Evolutionary conservation across 1,139 yeast species (phyloP), one percentile per base, ranked within the genome.

Genomic region (Pneumocystis canis): DNA sequence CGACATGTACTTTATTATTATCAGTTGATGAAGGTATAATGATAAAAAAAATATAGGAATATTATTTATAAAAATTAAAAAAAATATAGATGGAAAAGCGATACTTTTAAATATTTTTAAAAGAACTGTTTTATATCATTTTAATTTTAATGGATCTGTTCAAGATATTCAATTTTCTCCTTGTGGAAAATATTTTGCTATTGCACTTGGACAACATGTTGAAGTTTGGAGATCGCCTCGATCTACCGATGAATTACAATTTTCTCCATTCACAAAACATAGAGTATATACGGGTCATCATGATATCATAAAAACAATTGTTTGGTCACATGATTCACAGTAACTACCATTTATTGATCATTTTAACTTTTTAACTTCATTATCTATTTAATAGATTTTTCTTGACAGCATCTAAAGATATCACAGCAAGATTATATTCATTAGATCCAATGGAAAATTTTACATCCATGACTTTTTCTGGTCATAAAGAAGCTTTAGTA

Each of bases 171-270:
- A 84, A 70, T 92, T 92, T 73, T 84, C 96, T 64, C 95, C 96
- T 1, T 89, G 89, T 74, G 97, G 98, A 1, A 79, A 78, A 60
- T 82, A 83, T 70, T 89, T 94, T 75, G 97, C 97, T 14, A 81
- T 89, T 57, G 95, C 95, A 1, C 78, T 84, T 54, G 90, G 88
- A 5, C 77, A 95, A 69, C 85, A 87, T 65, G 76, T 92, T 32
- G 97, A 94, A 72, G 87, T 92, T 14, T 92, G 99, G 99, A 84
- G 83, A 70, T 89, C 97, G 0, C 97, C 97, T 0, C 84, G 82
- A 62, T 78, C 79, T 47, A 76, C 82, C 1, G 76, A 73, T 58
- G 84, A 81, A 65, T 79, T 95, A 67, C 97, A 89, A 72, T 92
- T 94, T 79, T 94, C 96, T 0, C 99, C 98, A 18, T 94, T 92